phyloP scores from a whole-genome alignment of 768 basidiomycete genomes.

The Peribolospora kevripleyi region DNA sequence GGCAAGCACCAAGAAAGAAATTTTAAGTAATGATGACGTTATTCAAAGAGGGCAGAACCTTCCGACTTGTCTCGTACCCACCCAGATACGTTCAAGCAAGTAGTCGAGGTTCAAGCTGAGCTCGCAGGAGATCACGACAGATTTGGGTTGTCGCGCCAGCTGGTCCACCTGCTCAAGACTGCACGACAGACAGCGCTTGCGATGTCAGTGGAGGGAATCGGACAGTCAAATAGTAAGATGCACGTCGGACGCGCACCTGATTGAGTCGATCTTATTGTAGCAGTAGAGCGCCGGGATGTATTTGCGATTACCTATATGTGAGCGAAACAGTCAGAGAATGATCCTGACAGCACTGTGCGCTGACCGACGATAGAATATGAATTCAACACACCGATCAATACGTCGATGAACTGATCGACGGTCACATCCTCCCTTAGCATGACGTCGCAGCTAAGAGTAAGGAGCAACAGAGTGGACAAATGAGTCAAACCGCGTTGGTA shows the following conservation, averaged over 20 bases:
- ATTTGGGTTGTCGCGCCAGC: constrained; percentile 51
- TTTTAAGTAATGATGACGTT: not conserved
- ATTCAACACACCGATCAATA: constrained; percentile 48
- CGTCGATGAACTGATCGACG: constrained; percentile 91
- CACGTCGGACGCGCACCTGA: constrained; percentile 23
- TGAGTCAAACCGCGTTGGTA: not conserved
- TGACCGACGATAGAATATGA: not conserved
- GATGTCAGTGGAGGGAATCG: not conserved
- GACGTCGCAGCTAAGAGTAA: not conserved
- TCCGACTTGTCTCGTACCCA: constrained; percentile 18
- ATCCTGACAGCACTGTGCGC: not conserved
- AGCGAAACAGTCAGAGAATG: no score
- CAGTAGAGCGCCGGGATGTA: constrained; percentile 67
- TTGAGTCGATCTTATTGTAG: constrained; percentile 71
- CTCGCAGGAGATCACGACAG: constrained; percentile 91
- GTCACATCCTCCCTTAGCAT: constrained; percentile 25
- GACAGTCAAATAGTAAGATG: not conserved
- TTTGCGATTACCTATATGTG: constrained; percentile 50
- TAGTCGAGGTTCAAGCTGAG: constrained; percentile 50
- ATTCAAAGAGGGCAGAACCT: not conserved
- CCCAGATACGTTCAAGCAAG: constrained; percentile 26
- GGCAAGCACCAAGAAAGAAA: not conserved
- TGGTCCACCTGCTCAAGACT: constrained; percentile 52
- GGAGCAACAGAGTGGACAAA: not conserved
- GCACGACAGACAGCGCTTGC: constrained; percentile 2